These are phyloP conservation scores for Corymbia citriodora DNA, from an alignment of 441 rosid species.

Conservation along the genomic window DNA sequence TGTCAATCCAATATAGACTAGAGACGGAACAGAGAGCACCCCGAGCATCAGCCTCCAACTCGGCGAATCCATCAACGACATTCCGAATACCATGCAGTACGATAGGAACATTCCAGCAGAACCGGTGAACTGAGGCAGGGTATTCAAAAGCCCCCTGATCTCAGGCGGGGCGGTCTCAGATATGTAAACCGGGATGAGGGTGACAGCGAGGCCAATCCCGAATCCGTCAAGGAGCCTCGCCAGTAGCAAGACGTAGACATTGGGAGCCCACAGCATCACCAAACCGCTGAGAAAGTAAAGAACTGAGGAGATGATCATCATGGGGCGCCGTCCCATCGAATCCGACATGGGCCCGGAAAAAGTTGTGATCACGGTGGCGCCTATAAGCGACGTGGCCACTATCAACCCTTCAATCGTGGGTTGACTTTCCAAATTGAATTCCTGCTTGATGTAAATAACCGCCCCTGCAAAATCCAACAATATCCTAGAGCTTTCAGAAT, in stretches of 20 bases:
- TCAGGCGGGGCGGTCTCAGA: conserved; percentile 17
- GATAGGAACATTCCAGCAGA: conserved; percentile 14
- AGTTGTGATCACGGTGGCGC: conserved; percentile 9
- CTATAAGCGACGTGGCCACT: conserved; percentile 14
- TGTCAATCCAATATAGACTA: background rate
- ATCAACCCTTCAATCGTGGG: conserved; percentile 17
- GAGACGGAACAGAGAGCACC: conserved; percentile 9
- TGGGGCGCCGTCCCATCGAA: conserved; percentile 11
- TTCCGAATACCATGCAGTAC: conserved; percentile 11
- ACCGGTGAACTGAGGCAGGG: conserved; percentile 14
- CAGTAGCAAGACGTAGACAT: conserved; percentile 11
- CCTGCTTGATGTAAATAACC: conserved; percentile 13
- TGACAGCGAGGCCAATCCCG: conserved; percentile 12
- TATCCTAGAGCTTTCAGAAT: background rate
- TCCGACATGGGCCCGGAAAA: conserved; percentile 10
- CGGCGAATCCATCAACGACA: conserved; percentile 9
- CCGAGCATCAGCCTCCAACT: conserved; percentile 19
- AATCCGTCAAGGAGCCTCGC: conserved; percentile 12
- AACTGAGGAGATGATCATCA: conserved; percentile 8
- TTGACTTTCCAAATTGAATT: conserved; percentile 5
- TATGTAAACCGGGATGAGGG: conserved; percentile 9
- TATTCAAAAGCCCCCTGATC: conserved; percentile 11
- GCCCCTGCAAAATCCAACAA: background rate
- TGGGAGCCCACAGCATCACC: conserved; percentile 15
- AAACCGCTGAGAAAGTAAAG: conserved; percentile 10